phyloP scores from a whole-genome alignment of 1,139 yeast genomes.

The Pichia sp. region DNA sequence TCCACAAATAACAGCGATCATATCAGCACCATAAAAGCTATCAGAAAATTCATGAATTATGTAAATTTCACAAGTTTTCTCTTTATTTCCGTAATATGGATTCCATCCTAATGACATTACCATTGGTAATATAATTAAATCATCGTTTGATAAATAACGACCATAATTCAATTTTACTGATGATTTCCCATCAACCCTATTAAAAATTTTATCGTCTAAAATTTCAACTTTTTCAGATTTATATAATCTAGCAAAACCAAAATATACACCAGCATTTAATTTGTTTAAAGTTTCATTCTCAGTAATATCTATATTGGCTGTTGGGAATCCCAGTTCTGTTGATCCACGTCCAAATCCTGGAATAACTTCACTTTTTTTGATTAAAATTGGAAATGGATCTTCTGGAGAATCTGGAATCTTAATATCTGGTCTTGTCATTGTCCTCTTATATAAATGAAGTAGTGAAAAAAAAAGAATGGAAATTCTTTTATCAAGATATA shows the following conservation, averaged over 20 bases:
- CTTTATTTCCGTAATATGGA: conserved; percentile 78
- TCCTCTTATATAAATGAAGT: too few species aligned
- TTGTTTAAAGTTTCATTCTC: conserved; percentile 37
- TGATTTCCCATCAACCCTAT: conserved; percentile 40
- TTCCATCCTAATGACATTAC: conserved; percentile 96
- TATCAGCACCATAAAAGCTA: conserved; percentile 76
- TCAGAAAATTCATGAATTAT: conserved; percentile 62
- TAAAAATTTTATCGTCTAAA: conserved; percentile 7
- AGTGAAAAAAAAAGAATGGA: too few species aligned
- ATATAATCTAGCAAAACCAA: conserved; percentile 61
- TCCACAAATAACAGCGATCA: conserved; percentile 70
- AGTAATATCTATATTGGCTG: conserved; percentile 79
- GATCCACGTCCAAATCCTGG: conserved; percentile 97
- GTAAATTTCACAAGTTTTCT: conserved; percentile 82
- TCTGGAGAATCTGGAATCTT: conserved; percentile 42
- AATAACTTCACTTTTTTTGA: conserved; percentile 48
- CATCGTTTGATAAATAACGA: conserved; percentile 37
- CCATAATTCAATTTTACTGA: conserved; percentile 60
- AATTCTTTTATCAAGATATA: too few species aligned
- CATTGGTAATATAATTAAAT: conserved; percentile 57
- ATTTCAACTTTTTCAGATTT: conserved; percentile 7
- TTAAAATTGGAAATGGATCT: conserved; percentile 62
- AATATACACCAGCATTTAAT: conserved; percentile 81
- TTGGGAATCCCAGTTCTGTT: conserved; percentile 87
- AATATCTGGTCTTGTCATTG: conserved; percentile 23